Evolutionary conservation across 208 protist genomes (phyloP).

Genomic region (Leptomonas pyrrhocoris): DNA sequence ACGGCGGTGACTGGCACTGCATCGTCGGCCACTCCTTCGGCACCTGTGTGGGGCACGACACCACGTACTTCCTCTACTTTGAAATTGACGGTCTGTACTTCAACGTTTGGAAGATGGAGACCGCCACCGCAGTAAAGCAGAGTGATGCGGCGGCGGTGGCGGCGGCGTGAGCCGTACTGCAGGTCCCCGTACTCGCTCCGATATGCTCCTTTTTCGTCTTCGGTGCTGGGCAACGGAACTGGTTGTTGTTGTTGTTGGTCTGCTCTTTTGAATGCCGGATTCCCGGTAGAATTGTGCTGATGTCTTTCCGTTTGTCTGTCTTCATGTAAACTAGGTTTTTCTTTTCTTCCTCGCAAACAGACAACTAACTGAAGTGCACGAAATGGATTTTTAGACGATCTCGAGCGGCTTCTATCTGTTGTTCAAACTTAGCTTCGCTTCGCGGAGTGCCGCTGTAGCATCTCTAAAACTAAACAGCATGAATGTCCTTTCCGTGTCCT

Average conservation of each 20-base stretch:
- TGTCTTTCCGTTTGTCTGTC: neutral
- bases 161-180: neutral
- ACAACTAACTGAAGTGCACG: too few species aligned
- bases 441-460: too few species aligned
- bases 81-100: slow-evolving; percentile 98
- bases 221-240: neutral
- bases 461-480: too few species aligned
- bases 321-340: slow-evolving; percentile 1
- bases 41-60: slow-evolving; percentile 99
- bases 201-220: neutral
- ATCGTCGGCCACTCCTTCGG: slow-evolving; percentile 99
- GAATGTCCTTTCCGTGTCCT: too few species aligned
- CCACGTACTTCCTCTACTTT: slow-evolving; percentile 98
- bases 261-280: neutral
- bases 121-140: slow-evolving; percentile 16
- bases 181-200: neutral
- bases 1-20: slow-evolving; percentile 99
- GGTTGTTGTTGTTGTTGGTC: neutral
- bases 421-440: too few species aligned
- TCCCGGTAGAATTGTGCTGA: neutral
- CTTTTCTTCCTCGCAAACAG: neutral
- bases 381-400: too few species aligned
- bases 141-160: neutral
- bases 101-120: slow-evolving; percentile 95
- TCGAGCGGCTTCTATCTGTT: too few species aligned